These are phyloP conservation scores for Lipomyces kockii DNA, from an alignment of 805 yeast species.

Conservation along the genomic window DNA sequence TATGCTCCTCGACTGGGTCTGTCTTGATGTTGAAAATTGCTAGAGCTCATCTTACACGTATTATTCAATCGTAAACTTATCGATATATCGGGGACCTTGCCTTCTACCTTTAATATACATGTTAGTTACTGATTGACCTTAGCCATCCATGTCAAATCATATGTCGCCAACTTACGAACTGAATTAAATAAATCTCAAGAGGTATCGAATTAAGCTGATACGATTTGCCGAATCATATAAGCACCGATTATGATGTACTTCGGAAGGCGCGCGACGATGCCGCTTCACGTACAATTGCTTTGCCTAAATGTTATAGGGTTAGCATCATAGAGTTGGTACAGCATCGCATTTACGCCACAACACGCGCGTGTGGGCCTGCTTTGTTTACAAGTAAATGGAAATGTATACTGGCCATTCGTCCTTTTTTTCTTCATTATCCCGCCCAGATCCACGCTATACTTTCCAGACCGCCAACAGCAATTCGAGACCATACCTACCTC, in stretches of 20 bases:
- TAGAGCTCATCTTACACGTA: not conserved
- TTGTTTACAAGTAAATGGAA: conserved; percentile 18
- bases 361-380: conserved; percentile 10
- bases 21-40: conserved; percentile 18
- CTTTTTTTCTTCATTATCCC: conserved; percentile 5
- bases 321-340: not conserved
- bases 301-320: not conserved
- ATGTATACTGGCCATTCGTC: not conserved
- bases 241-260: too few species aligned
- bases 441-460: not conserved
- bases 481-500: not conserved
- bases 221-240: not conserved
- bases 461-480: not conserved
- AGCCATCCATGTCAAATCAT: not conserved
- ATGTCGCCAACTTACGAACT: not conserved
- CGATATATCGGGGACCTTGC: too few species aligned
- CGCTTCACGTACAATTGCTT: too few species aligned
- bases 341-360: not conserved
- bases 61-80: not conserved
- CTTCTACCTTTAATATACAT: too few species aligned
- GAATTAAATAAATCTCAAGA: not conserved
- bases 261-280: not conserved
- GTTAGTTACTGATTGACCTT: not conserved
- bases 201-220: not conserved
- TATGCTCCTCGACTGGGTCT: conserved; percentile 17